Conservation (phyloP, 176 grass and related monocot genomes). For the Eleusine coracana region DNA sequence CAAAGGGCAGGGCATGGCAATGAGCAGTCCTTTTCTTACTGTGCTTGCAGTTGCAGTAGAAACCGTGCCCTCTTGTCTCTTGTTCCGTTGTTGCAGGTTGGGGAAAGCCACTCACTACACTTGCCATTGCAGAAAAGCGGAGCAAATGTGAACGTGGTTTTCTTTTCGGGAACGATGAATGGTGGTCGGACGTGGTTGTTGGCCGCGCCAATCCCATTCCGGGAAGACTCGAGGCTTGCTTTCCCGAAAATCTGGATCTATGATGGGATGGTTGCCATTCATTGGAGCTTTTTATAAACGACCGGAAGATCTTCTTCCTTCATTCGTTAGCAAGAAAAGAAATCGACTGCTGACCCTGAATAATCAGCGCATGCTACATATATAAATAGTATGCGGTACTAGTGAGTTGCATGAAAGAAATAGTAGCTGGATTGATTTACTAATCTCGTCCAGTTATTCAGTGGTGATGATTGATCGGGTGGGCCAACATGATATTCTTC, state of each 20-base stretch:
- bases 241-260: neutral
- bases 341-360: too few species aligned
- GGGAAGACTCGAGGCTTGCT: neutral
- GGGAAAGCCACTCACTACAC: slow-evolving; percentile 19
- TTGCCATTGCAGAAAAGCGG: slow-evolving; percentile 9
- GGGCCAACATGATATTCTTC: too few species aligned
- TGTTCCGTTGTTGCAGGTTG: slow-evolving; percentile 6
- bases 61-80: slow-evolving; percentile 45
- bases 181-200: slow-evolving; percentile 29
- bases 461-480: too few species aligned
- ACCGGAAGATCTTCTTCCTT: neutral
- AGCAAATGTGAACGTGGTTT: neutral
- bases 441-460: too few species aligned
- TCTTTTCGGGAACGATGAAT: slow-evolving; percentile 21
- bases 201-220: slow-evolving; percentile 18
- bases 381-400: too few species aligned
- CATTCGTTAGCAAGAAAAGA: too few species aligned
- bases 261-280: neutral
- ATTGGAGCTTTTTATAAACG: neutral
- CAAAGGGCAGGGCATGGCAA: neutral
- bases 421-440: too few species aligned
- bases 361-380: too few species aligned
- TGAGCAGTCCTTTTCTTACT: neutral
- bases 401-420: too few species aligned
- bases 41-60: neutral